Percentiles rank a stretch among this genome's conserved stretches.
Conservation (phyloP, 495 filamentous ascomycete genomes). For the Neohortaea acidophila region DNA sequence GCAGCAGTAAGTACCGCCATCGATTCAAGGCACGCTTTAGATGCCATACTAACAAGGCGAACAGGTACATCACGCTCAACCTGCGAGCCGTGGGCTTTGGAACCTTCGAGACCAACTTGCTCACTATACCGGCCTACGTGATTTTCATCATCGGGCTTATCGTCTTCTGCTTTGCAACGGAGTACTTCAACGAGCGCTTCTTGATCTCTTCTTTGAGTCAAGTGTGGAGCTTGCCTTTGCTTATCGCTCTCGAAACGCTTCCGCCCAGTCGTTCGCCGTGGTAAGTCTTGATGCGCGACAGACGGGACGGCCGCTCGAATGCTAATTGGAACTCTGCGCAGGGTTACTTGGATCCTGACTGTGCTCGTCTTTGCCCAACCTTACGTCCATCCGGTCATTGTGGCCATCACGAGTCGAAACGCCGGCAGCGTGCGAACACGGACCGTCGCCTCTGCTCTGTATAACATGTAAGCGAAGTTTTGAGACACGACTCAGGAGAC, state of each 20-base stretch:
- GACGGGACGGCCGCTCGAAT: too few relatives aligned
- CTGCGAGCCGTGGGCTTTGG: conserved; percentile 31
- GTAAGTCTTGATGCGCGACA: too few relatives aligned
- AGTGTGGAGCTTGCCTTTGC: conserved; percentile 42
- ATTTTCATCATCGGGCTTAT: conserved; percentile 34
- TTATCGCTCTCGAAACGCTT: conserved; percentile 35
- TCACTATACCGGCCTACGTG: conserved; percentile 24
- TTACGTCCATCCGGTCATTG: conserved; percentile 33
- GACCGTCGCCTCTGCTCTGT: conserved; percentile 32
- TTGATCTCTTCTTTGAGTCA: conserved; percentile 35
- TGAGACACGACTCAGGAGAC: too few relatives aligned
- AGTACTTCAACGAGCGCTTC: conserved; percentile 41
- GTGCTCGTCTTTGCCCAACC: conserved; percentile 26
- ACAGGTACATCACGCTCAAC: conserved; percentile 35
- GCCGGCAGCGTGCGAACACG: conserved; percentile 31
- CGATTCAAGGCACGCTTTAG: conserved; percentile 23
- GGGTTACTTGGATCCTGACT: conserved; percentile 9
- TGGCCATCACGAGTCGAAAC: conserved; percentile 33
- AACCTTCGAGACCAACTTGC: conserved; percentile 29
- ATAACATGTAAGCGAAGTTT: too few relatives aligned
- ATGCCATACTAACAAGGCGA: too few relatives aligned
- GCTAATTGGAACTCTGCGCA: too few relatives aligned
- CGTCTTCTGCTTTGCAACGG: conserved; percentile 42
- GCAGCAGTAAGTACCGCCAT: conserved; percentile 1
- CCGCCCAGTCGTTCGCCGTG: conserved; percentile 21